Base-by-base conservation (phyloP, 176 grass and related monocot genomes). In the Aegilops tauschii region DNA sequence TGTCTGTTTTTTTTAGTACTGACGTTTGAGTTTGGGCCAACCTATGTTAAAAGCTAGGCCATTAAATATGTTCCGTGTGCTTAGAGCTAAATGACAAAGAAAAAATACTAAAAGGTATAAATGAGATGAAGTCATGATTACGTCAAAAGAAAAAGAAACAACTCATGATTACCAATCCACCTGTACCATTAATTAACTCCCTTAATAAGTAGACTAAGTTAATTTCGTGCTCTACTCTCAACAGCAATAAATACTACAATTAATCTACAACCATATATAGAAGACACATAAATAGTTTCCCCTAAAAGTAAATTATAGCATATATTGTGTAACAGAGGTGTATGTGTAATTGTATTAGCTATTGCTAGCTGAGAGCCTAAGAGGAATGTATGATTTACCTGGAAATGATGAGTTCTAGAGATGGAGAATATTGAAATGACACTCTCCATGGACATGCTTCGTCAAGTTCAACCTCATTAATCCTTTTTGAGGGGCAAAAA, bases 401-500 rank as follows among this genome's bases (percentile, higher is more conserved):
- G 93, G 77, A 95, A 93, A 93, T 98, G 73, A 12, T 83, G 83
- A 85, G 91, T 95, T 82, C 83, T 89, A 77, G 92, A 95, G 78
- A 95, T 93, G 82, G 91, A 95, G 80, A 98, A 95, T 90, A 95
- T 93, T 87, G 95, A 89, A 86, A 95, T 93, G 70, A 95, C 91
- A 92, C 17, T 58, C 18, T 58, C 54, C 54, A 58, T 21, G 18
- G 54, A 58, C 18, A 58, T 21, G 18, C 54, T 97, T 97, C 95
- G 74, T 97, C 94, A 75, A 97, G 92, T 90, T 97, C 91, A 20
- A 86, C 85, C 68, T 95, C 95, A 32, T 95, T 93, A 91, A 93
- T 92, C 81, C 91, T 85, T 86, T 98, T 82, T 95, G 93, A 68
- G 95, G 92, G 49, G 91, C 93, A 89, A 93, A 98, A 42, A 95